phyloP scores from a whole-genome alignment of 805 yeast species.

The Nakazawaea wyomingensis region DNA sequence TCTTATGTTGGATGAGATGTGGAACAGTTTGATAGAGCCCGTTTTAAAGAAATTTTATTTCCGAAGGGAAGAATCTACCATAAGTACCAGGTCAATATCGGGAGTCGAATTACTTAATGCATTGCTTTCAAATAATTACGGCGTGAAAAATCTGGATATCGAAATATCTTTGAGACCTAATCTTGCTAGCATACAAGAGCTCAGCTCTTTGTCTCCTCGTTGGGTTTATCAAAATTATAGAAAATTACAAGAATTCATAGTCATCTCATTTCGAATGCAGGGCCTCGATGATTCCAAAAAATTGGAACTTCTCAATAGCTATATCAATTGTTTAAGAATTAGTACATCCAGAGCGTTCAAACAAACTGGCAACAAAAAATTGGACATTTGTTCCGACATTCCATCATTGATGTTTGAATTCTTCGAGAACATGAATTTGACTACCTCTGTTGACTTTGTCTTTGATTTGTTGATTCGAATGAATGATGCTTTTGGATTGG shows the following conservation, averaged over 20 bases:
- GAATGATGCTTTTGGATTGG: slow-evolving; percentile 10
- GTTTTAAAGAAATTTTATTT: slow-evolving; percentile 3
- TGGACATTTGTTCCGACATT: neutral
- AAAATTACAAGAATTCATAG: neutral
- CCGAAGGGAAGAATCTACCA: neutral
- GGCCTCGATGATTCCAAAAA: neutral
- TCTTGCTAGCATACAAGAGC: neutral
- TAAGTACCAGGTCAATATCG: no score
- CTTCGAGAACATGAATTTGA: neutral
- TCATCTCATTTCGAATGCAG: neutral
- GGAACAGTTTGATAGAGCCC: slow-evolving; percentile 6
- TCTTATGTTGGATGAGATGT: slow-evolving; percentile 1
- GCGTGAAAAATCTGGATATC: neutral
- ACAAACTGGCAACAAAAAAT: neutral
- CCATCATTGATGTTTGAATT: slow-evolving; percentile 5
- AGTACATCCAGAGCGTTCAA: slow-evolving; percentile 6
- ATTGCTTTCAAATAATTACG: neutral
- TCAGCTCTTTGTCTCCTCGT: slow-evolving; percentile 2
- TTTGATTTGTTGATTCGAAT: slow-evolving; percentile 5
- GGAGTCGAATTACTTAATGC: slow-evolving; percentile 1
- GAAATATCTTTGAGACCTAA: neutral
- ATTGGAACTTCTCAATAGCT: slow-evolving; percentile 5
- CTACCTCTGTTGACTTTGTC: neutral
- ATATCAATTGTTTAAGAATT: slow-evolving; percentile 4
- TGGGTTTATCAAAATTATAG: slow-evolving; percentile 4